Percentiles rank a stretch among this genome's conserved stretches.
These are phyloP conservation scores for Pulveroboletus sp. DNA, from an alignment of 768 basidiomycete genomes.

Conservation along the genomic window DNA sequence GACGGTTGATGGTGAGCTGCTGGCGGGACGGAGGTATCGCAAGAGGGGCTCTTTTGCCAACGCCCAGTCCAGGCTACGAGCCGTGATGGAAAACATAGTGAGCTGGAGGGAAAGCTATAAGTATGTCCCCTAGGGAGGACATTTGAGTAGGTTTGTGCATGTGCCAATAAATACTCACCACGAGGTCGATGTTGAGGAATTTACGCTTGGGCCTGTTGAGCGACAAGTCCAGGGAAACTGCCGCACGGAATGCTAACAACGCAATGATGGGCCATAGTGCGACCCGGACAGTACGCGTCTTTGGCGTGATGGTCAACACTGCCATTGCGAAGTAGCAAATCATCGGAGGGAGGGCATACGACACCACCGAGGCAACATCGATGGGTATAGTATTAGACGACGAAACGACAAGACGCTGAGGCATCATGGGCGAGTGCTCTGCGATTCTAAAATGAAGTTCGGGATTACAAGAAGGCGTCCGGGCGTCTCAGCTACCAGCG, in stretches of 20 bases:
- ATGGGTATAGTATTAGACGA: constrained; percentile 26
- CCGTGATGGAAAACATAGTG: constrained; percentile 7
- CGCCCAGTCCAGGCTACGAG: constrained; percentile 19
- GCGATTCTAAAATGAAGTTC: too few species aligned
- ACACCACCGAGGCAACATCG: constrained; percentile 30
- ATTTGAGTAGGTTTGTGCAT: neutral
- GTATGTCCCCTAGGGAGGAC: neutral
- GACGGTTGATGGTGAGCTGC: neutral
- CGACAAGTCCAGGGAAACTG: constrained; percentile 14
- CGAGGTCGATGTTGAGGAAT: constrained; percentile 7
- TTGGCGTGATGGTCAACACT: constrained; percentile 43
- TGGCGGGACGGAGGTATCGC: constrained; percentile 9
- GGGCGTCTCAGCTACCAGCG: too few species aligned
- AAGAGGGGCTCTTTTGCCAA: constrained; percentile 8
- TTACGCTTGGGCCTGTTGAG: neutral
- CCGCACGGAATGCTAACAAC: constrained; percentile 39
- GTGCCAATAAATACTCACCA: constrained; percentile 3
- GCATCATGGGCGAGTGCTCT: neutral
- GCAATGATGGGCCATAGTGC: constrained; percentile 46
- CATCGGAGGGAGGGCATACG: constrained; percentile 39
- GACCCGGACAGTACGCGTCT: constrained; percentile 43
- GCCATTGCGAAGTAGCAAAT: constrained; percentile 45
- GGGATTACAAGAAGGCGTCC: too few species aligned
- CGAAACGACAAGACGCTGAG: constrained; percentile 3
- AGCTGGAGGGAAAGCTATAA: constrained; percentile 1